Evolutionary conservation across 2,329 filamentous ascomycete species (phyloP).

Genomic region (Venturia asperata): DNA sequence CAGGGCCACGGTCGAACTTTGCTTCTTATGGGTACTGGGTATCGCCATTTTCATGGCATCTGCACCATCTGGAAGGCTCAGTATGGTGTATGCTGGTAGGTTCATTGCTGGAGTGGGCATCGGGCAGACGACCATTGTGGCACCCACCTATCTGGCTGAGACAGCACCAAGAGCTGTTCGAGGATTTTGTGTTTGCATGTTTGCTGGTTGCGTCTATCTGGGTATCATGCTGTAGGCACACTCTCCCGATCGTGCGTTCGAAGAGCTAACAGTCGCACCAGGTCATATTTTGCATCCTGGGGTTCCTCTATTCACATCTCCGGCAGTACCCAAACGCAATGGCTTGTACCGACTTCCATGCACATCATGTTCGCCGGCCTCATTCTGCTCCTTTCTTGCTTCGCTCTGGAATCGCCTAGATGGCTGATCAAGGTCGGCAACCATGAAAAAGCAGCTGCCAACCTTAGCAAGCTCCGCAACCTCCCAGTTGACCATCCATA

Average conservation of each 20-base stretch:
- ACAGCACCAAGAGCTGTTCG: slow-evolving; percentile 62
- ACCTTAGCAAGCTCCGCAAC: slow-evolving; percentile 52
- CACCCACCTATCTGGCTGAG: slow-evolving; percentile 62
- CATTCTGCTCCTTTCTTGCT: slow-evolving; percentile 62
- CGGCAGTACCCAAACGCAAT: slow-evolving; percentile 35
- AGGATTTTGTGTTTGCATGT: slow-evolving; percentile 66
- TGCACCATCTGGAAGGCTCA: slow-evolving; percentile 31
- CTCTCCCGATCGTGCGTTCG: neutral
- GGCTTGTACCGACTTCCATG: slow-evolving; percentile 64
- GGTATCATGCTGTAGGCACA: slow-evolving; percentile 58
- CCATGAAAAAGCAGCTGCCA: slow-evolving; percentile 41
- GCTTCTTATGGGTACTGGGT: slow-evolving; percentile 35
- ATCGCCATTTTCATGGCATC: slow-evolving; percentile 37
- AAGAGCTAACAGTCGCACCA: neutral
- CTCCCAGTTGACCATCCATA: slow-evolving; percentile 55
- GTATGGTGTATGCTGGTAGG: slow-evolving; percentile 55
- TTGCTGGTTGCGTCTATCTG: slow-evolving; percentile 65
- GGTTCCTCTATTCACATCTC: slow-evolving; percentile 48
- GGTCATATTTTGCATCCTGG: slow-evolving; percentile 63
- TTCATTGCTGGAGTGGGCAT: slow-evolving; percentile 62
- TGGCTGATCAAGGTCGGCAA: slow-evolving; percentile 45
- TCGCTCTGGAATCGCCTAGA: slow-evolving; percentile 57
- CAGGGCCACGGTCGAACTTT: slow-evolving; percentile 38
- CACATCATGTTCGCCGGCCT: slow-evolving; percentile 71
- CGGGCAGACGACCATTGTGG: slow-evolving; percentile 52